Percentiles rank a stretch among this genome's conserved stretches.
phyloP scores from a whole-genome alignment of 2,329 filamentous ascomycete species.

The Leptographium lundbergii region DNA sequence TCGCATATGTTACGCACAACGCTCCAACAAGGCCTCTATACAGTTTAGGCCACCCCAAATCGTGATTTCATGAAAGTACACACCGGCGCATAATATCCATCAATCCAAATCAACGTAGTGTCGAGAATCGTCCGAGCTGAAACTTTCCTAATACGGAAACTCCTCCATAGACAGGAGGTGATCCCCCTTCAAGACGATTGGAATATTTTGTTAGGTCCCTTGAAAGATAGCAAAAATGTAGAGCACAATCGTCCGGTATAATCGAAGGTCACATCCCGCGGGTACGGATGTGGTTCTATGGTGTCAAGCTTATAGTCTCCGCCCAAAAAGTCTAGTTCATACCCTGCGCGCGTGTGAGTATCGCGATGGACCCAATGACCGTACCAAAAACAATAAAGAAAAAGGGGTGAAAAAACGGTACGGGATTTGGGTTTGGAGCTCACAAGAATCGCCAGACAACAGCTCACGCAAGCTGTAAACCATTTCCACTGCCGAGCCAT shows the following conservation, averaged over 20 bases:
- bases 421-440: slow-evolving; percentile 16
- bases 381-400: neutral
- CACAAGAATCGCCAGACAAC: slow-evolving; percentile 28
- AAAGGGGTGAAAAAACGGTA: too few species aligned
- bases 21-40: neutral
- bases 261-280: slow-evolving; percentile 33
- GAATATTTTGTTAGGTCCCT: slow-evolving; percentile 6
- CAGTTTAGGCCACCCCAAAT: neutral
- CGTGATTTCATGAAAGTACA: neutral
- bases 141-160: neutral
- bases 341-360: neutral
- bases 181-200: neutral
- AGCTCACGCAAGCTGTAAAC: slow-evolving; percentile 30
- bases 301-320: slow-evolving; percentile 33
- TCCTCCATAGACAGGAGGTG: too few species aligned
- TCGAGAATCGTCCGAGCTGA: neutral
- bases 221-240: slow-evolving; percentile 42
- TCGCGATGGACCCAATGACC: neutral
- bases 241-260: slow-evolving; percentile 41
- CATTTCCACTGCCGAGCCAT: slow-evolving; percentile 31
- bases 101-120: neutral
- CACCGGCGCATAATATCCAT: neutral
- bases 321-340: slow-evolving; percentile 29
- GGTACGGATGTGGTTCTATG: slow-evolving; percentile 30
- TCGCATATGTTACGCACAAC: neutral